Evolutionary conservation across 148 eudicot species (phyloP), one percentile per base, ranked within the genome.

Genomic region (Rhododendron molle): DNA sequence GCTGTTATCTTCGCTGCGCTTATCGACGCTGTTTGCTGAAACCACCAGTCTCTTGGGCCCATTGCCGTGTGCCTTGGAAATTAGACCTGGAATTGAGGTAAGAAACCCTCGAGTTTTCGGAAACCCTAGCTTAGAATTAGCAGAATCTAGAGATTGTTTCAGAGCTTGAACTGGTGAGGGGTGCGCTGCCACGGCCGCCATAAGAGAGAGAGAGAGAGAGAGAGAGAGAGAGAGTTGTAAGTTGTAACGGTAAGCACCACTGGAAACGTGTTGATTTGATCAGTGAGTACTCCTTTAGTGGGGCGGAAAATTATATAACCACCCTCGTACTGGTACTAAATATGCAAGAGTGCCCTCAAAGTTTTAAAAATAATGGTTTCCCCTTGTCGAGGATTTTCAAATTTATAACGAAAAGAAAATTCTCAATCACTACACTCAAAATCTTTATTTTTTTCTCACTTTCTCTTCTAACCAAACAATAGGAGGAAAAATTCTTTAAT

Each of bases 141-240:
- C 13, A 10, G 62, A 84, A 8, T 34, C 71, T 38, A 72, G 30
- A 60, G 78, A 83, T 84, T 54, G 76, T 67, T 84, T 85, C 23
- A 82, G 69, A 14, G 32, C 58, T 44, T 40, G 65, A 32, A 49
- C 65, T 28, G 87, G 67, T 46, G 86, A 40, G 26, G 56, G 83
- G 44, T 81, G 84, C 28, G 88, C 84, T 65, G 91, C 86, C 32
- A 86, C 67, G 80, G 86, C 87, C 83, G 91, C 92, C 92, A 89
- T 91, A 52, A 82, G 78, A 74, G 79, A 62, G n/a, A n/a, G n/a
- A n/a, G n/a, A n/a, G n/a, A n/a, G n/a, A 76, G 79, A 62, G 58
- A 20, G 34, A 62, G 81, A 52, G 73, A 26, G 43, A n/a, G 20
- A 18, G 16, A 18, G 28, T 34, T 34, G 36, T 1, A 34, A 34